Base-by-base conservation (phyloP, 2,329 filamentous ascomycete genomes). In the Hymenoscyphus albidus region DNA sequence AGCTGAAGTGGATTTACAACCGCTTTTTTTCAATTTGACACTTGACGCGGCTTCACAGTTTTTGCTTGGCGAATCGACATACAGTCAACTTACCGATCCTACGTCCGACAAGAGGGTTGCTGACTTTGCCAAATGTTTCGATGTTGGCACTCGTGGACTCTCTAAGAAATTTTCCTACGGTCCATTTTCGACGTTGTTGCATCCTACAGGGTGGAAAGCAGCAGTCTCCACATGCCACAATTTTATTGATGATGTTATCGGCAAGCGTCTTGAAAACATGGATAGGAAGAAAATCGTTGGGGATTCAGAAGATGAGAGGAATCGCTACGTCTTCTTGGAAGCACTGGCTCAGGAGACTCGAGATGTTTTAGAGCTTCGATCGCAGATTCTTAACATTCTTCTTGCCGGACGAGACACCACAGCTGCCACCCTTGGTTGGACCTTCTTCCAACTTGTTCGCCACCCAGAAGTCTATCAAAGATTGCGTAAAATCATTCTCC, bases 31-130 rank as follows among this genome's bases (percentile, higher is more conserved):
- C 71, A 80, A 82, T 54, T 80, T 89, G 71, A 89, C 87, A 0
- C 79, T 90, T 13, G 87, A 90, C 65, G 83, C 85, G 0, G 85
- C 87, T 0, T 90, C 87, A 0, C 85, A 87, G 58, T 88, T 90
- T 68, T 76, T 90, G 6, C 86, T 90, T 54, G 87, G 88, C 13
- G 68, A 57, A n/a, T 51, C 54, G 10, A 35, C 56, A 22, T 42
- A 62, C 18, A 62, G 54, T 6, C 63, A 62, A 35, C 39, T 62
- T 14, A 12, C 22, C 9, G 35, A 35, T 18, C 40, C 56, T 16
- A 35, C 5, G 13, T 16, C 32, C 32, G 10, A 14, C 14, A 16
- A 27, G 13, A 40, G 18, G 4, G 44, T 51, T 10, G 44, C 44
- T 31, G 56, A 60, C 3, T 60, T 60, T 44, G 48, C 62, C 18